Evolutionary conservation across 2,329 filamentous ascomycete genomes (phyloP), one percentile per base, ranked within the genome.

Genomic region (Chaetomium olivaceum): DNA sequence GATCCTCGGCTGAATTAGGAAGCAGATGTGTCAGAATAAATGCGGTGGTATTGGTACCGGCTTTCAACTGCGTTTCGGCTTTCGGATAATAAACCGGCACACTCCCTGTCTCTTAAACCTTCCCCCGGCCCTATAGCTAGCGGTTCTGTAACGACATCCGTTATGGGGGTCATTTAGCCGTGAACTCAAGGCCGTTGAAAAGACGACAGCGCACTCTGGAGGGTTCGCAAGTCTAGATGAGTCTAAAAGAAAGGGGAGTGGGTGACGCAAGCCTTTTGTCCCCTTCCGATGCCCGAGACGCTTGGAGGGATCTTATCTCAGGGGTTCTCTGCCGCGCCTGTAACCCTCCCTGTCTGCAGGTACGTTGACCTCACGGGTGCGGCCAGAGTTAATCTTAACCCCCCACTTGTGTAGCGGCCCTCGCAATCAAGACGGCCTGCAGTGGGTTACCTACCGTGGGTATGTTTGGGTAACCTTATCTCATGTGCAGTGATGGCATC

Each of bases 1-100:
- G 39, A 58, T 67, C 51, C 61, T 66, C 66, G 70, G 70, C 68
- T 70, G 68, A 71, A 70, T 69, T 31, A 29, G 23, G 55, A 25
- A 43, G 23, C 11, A 29, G 61, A 62, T 52, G 50, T 25, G 50
- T 52, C 50, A 25, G 50, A 52, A 25, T 25, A 52, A 52, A 52
- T 52, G 50, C 23, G n/a, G 46, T 6, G 19, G 46, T 23, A 48
- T 48, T 48, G 46, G 9, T 19, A 9, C 46, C 46, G 46, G 46
- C 46, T 29, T 52, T 25, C 23, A 6, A 14, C 23, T 25, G 50
- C 50, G 50, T 27, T 27, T 52, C 50, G 46, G 46, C 21, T 52
- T 52, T 52, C 50, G 25, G 50, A 27, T 27, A 52, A 52, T 52
- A 33, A 33, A 29, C 25, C 50, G 50, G 50, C 50, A 52, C n/a